These are phyloP conservation scores for Pseudocercospora musae DNA, from an alignment of 2,329 filamentous ascomycete genomes.

Conservation along the genomic window DNA sequence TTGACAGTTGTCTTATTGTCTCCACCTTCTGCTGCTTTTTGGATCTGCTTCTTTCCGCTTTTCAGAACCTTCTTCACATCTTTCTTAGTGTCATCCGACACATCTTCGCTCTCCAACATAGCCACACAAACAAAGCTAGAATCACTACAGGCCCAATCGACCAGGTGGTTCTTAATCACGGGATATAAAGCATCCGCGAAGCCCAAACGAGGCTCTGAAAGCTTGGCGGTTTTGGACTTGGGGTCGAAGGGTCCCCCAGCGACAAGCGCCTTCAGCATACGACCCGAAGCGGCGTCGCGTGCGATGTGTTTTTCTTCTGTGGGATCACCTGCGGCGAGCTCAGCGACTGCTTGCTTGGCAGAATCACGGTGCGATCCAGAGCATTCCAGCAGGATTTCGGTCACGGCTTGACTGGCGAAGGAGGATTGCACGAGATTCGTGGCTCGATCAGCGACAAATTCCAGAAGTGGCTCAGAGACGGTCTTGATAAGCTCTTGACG, in stretches of 20 bases:
- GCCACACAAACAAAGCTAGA: slow-evolving; percentile 85
- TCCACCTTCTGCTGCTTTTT: slow-evolving; percentile 57
- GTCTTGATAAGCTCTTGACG: slow-evolving; percentile 72
- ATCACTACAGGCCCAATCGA: slow-evolving; percentile 81
- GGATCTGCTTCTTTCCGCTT: slow-evolving; percentile 68
- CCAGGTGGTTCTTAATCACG: slow-evolving; percentile 68
- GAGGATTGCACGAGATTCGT: slow-evolving; percentile 67
- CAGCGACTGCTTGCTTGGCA: slow-evolving; percentile 65
- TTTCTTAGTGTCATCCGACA: slow-evolving; percentile 62
- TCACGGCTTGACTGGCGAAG: slow-evolving; percentile 83
- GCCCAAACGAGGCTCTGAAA: slow-evolving; percentile 69
- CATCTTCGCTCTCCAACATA: slow-evolving; percentile 65
- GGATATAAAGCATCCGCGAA: slow-evolving; percentile 83
- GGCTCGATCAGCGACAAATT: slow-evolving; percentile 67
- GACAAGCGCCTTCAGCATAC: slow-evolving; percentile 87
- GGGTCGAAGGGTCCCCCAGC: slow-evolving; percentile 84
- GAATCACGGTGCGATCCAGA: slow-evolving; percentile 52
- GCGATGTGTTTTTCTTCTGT: slow-evolving; percentile 57
- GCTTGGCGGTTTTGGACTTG: slow-evolving; percentile 64
- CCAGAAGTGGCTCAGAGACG: slow-evolving; percentile 71
- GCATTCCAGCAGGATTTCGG: slow-evolving; percentile 74
- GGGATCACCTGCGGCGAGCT: slow-evolving; percentile 40
- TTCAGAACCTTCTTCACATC: slow-evolving; percentile 68
- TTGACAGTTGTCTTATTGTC: slow-evolving; percentile 48
- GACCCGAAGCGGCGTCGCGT: slow-evolving; percentile 62